Evolutionary conservation across 257 asterid genomes (phyloP).

Genomic region (Solanum medicagineum): DNA sequence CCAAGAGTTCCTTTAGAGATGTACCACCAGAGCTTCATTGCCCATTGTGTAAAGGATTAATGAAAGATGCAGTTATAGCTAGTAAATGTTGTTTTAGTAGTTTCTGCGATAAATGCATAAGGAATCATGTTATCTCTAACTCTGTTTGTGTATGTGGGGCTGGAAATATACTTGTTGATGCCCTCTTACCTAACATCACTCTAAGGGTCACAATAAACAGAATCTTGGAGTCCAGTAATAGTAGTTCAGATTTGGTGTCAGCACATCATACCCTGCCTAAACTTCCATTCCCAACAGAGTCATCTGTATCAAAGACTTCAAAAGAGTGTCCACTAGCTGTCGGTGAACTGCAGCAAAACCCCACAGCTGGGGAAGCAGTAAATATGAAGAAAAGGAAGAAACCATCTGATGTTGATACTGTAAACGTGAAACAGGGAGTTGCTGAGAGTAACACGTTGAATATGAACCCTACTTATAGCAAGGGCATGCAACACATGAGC

Average conservation of each 20-base stretch:
- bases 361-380: conserved; percentile 56
- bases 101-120: conserved; percentile 42
- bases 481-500: conserved; percentile 68
- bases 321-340: conserved; percentile 41
- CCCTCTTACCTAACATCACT: conserved; percentile 88
- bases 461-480: conserved; percentile 68
- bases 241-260: conserved; percentile 59
- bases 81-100: not conserved
- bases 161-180: conserved; percentile 65
- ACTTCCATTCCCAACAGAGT: not conserved
- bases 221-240: conserved; percentile 34
- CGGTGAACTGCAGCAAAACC: conserved; percentile 38
- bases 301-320: conserved; percentile 12
- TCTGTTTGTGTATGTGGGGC: conserved; percentile 79
- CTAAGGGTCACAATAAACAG: conserved; percentile 74
- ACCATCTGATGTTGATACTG: conserved; percentile 40
- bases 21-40: conserved; percentile 45
- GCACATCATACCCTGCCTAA: conserved; percentile 49
- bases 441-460: conserved; percentile 79
- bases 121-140: conserved; percentile 61
- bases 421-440: conserved; percentile 73
- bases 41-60: not conserved
- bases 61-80: not conserved
- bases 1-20: conserved; percentile 67
- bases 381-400: conserved; percentile 89